phyloP scores from a whole-genome alignment of 371 early-diverging fungal species.

The Mucor racemosus region DNA sequence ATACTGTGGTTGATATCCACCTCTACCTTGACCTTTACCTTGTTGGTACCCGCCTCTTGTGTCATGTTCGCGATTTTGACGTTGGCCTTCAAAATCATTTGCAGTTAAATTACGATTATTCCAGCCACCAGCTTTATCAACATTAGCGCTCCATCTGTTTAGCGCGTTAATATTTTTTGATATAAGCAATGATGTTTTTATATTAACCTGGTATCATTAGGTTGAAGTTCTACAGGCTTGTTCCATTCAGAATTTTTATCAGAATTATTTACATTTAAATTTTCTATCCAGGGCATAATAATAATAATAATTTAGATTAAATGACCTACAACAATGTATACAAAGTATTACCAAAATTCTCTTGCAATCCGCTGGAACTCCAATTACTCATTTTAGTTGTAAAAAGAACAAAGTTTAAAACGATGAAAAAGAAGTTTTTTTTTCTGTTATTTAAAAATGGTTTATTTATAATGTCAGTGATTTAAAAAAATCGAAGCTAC shows the following conservation, averaged over 20 bases:
- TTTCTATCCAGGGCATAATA: not conserved
- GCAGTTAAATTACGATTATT: not conserved
- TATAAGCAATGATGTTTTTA: not conserved
- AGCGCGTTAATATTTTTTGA: no score
- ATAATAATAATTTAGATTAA: no score
- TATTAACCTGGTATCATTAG: constrained; percentile 9
- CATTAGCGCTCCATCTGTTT: constrained; percentile 10
- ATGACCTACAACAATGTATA: not conserved
- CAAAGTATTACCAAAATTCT: constrained; percentile 16
- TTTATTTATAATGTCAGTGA: not conserved
- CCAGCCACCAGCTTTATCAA: constrained; percentile 6
- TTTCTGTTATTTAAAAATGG: not conserved
- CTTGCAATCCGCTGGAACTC: constrained; percentile 9
- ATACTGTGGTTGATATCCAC: not conserved
- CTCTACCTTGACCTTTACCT: not conserved
- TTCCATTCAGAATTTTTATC: constrained; percentile 12
- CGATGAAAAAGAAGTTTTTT: no score
- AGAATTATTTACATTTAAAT: constrained; percentile 3
- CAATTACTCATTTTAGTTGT: constrained; percentile 22
- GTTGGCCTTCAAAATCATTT: not conserved
- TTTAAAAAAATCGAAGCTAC: no score
- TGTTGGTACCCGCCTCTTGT: constrained; percentile 3
- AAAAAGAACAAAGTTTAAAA: not conserved
- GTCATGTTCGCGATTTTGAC: not conserved
- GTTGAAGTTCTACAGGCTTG: not conserved